Conservation (phyloP, 2,329 filamentous ascomycete species). For the Ceratocystis lukuohia region DNA sequence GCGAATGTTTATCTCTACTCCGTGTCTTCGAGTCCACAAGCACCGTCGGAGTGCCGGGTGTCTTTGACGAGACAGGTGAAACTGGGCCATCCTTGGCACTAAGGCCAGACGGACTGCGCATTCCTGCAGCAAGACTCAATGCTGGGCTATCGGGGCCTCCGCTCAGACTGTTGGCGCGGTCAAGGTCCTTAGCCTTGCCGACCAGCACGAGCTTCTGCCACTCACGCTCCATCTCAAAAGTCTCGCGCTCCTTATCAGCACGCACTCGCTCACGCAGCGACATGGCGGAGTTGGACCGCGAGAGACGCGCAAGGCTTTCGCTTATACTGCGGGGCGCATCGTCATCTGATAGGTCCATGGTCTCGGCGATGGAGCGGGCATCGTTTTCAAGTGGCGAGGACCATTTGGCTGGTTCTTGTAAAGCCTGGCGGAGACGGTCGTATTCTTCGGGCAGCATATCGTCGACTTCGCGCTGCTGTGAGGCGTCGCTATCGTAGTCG, state of each 20-base stretch:
- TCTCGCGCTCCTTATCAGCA: slow-evolving; percentile 21
- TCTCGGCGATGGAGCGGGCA: slow-evolving; percentile 17
- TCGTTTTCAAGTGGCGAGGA: slow-evolving; percentile 8
- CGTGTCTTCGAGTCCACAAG: neutral
- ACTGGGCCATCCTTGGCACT: neutral
- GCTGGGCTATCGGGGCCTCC: slow-evolving; percentile 4
- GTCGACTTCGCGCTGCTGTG: slow-evolving; percentile 11
- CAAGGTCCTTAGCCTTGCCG: slow-evolving; percentile 11
- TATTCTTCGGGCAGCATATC: slow-evolving; percentile 16
- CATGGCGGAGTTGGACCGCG: slow-evolving; percentile 6
- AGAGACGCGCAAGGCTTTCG: slow-evolving; percentile 15
- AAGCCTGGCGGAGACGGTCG: slow-evolving; percentile 20
- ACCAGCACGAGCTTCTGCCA: slow-evolving; percentile 16
- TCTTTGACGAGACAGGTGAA: neutral
- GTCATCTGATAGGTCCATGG: slow-evolving; percentile 16
- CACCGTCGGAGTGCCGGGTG: neutral
- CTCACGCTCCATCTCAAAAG: slow-evolving; percentile 20
- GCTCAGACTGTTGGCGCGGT: neutral
- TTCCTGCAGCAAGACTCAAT: neutral
- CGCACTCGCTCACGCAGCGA: slow-evolving; percentile 14
- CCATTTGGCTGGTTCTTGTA: slow-evolving; percentile 18
- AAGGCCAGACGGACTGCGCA: slow-evolving; percentile 13
- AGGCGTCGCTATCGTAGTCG: slow-evolving; percentile 11
- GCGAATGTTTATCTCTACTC: neutral
- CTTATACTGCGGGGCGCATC: slow-evolving; percentile 16